These are phyloP conservation scores for Leptomonas pyrrhocoris DNA, from an alignment of 208 protist species.

Conservation along the genomic window DNA sequence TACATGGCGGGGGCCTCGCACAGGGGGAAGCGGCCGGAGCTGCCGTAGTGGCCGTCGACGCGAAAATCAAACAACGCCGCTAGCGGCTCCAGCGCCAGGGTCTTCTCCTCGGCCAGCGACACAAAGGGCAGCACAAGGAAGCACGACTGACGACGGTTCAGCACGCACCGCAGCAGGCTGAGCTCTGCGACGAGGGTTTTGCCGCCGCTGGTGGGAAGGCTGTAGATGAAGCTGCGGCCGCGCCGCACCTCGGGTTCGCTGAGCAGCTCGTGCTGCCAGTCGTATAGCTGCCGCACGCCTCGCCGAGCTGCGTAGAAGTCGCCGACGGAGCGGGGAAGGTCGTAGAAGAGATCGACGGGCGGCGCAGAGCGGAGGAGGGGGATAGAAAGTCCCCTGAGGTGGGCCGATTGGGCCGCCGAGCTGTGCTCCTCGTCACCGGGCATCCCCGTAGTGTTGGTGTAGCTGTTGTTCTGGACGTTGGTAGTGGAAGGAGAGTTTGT, in stretches of 20 bases:
- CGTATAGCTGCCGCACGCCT: conserved; percentile 68
- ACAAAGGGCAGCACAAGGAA: conserved; percentile 95
- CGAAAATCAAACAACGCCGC: conserved; percentile 65
- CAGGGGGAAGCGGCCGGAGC: conserved; percentile 69
- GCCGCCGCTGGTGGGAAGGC: conserved; percentile 90
- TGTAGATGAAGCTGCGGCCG: conserved; percentile 88
- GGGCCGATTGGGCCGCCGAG: neutral
- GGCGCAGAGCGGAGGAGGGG: neutral
- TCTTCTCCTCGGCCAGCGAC: conserved; percentile 92
- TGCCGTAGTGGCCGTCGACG: conserved; percentile 86
- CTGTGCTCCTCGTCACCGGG: neutral
- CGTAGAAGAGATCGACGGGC: conserved; percentile 41
- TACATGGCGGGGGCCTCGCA: conserved; percentile 50
- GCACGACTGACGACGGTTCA: conserved; percentile 68
- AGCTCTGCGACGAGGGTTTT: conserved; percentile 95
- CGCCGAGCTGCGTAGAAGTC: conserved; percentile 49
- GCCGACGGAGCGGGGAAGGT: conserved; percentile 46
- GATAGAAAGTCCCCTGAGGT: neutral
- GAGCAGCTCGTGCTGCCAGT: conserved; percentile 88
- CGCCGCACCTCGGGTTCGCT: conserved; percentile 45
- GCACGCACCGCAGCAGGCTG: conserved; percentile 80
- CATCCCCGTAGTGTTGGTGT: neutral
- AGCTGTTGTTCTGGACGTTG: neutral
- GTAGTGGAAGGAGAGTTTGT: no score
- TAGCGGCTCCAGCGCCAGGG: conserved; percentile 63